Conservation (phyloP, 495 filamentous ascomycete genomes). For the Mytilinidion resinicola region DNA sequence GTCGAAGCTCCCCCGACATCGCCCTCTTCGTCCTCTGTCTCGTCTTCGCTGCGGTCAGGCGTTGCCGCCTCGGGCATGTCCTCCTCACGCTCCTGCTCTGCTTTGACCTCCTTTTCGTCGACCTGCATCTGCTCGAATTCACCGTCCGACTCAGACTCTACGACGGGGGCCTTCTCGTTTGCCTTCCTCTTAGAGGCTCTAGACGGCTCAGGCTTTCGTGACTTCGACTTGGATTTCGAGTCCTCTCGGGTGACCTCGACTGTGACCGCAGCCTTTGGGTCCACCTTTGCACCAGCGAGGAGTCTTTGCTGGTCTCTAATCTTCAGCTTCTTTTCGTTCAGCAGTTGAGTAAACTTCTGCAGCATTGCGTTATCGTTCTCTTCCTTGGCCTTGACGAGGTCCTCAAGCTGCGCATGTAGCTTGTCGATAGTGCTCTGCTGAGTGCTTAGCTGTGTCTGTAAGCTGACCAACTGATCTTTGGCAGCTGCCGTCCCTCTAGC, state of each 20-base stretch:
- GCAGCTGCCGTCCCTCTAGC: constrained; percentile 40
- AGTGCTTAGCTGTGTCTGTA: constrained; percentile 42
- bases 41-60: constrained; percentile 19
- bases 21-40: constrained; percentile 31
- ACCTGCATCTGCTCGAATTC: constrained; percentile 21
- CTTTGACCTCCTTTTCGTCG: constrained; percentile 8
- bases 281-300: constrained; percentile 53
- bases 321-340: constrained; percentile 90
- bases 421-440: constrained; percentile 42
- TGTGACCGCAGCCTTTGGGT: constrained; percentile 35
- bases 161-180: constrained; percentile 4
- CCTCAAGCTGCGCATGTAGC: constrained; percentile 34
- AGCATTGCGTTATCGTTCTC: constrained; percentile 66
- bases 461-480: constrained; percentile 41
- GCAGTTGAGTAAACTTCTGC: constrained; percentile 60
- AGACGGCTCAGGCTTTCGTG: constrained; percentile 24
- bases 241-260: constrained; percentile 15
- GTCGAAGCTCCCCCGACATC: constrained; percentile 2
- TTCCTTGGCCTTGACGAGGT: constrained; percentile 35
- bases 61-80: constrained; percentile 12
- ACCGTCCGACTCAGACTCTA: constrained; percentile 24
- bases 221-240: constrained; percentile 3
- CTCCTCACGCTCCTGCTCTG: constrained; percentile 13
- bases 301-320: constrained; percentile 75
- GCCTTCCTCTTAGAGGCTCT: constrained; percentile 32